A percentile compares a stretch with the other conserved stretches of the same genome.
phyloP scores from a whole-genome alignment of 2,329 filamentous ascomycete genomes.

The Penicillium olsonii region DNA sequence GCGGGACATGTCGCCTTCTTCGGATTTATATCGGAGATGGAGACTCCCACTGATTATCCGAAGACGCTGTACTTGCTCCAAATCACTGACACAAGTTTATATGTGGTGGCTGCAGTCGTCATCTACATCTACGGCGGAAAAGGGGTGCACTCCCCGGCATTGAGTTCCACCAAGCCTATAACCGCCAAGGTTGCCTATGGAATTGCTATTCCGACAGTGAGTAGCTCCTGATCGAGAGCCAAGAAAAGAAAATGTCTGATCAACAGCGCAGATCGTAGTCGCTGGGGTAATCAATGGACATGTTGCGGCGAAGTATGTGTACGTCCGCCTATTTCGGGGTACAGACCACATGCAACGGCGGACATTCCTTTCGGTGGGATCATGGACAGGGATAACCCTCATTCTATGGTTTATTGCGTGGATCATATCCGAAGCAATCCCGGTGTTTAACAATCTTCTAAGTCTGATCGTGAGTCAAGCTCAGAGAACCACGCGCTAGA shows the following conservation, averaged over 20 bases:
- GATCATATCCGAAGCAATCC: slow-evolving; percentile 68
- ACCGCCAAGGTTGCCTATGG: slow-evolving; percentile 66
- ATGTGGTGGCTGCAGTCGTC: slow-evolving; percentile 64
- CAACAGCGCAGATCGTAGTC: slow-evolving; percentile 56
- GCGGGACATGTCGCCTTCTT: slow-evolving; percentile 67
- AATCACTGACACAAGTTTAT: slow-evolving; percentile 58
- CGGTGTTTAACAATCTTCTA: slow-evolving; percentile 66
- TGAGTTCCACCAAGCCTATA: slow-evolving; percentile 59
- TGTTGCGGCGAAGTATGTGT: slow-evolving; percentile 66
- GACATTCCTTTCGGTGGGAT: slow-evolving; percentile 50
- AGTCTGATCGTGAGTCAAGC: slow-evolving; percentile 51
- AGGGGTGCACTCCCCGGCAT: slow-evolving; percentile 63
- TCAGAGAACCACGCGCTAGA: neutral
- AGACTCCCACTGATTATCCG: slow-evolving; percentile 58
- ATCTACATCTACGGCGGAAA: slow-evolving; percentile 67
- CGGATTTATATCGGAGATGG: slow-evolving; percentile 64
- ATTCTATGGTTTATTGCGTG: slow-evolving; percentile 61
- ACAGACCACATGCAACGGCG: slow-evolving; percentile 54
- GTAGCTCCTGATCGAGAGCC: neutral
- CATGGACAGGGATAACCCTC: slow-evolving; percentile 60
- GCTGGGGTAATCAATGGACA: slow-evolving; percentile 69
- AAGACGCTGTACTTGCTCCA: slow-evolving; percentile 64
- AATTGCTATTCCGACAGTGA: slow-evolving; percentile 62
- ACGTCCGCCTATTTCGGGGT: slow-evolving; percentile 62
- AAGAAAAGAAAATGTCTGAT: neutral